Evolutionary conservation across 1,139 yeast genomes (phyloP).

Genomic region (Suhomyces taliae): DNA sequence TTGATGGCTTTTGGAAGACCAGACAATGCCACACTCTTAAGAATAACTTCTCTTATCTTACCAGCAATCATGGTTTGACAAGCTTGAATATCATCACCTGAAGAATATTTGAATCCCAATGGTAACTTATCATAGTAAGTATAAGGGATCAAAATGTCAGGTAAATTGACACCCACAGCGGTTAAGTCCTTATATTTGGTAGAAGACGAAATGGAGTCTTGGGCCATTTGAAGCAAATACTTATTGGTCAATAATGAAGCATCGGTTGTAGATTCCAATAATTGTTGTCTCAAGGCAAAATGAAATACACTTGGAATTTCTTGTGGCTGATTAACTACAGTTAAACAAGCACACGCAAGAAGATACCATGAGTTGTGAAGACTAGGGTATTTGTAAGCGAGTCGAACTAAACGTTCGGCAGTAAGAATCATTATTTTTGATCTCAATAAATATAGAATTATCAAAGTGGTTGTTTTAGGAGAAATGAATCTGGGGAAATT

Average conservation of each 20-base stretch:
- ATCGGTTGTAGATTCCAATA: slow-evolving; percentile 32
- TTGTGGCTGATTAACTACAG: slow-evolving; percentile 78
- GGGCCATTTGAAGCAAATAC: slow-evolving; percentile 34
- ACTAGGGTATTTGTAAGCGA: slow-evolving; percentile 54
- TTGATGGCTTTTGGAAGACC: slow-evolving; percentile 88
- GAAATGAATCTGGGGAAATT: slow-evolving; percentile 3
- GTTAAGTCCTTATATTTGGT: slow-evolving; percentile 39
- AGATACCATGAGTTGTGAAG: slow-evolving; percentile 64
- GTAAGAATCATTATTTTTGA: slow-evolving; percentile 36
- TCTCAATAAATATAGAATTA: too few relatives aligned
- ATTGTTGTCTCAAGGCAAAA: slow-evolving; percentile 62
- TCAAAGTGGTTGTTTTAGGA: background rate
- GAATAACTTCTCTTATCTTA: slow-evolving; percentile 70
- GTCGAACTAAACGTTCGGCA: slow-evolving; percentile 58
- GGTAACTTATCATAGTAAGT: slow-evolving; percentile 42
- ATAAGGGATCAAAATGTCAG: slow-evolving; percentile 46
- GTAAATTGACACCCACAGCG: slow-evolving; percentile 46
- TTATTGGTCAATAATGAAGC: slow-evolving; percentile 31
- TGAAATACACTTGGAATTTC: slow-evolving; percentile 77
- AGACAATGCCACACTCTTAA: slow-evolving; percentile 74
- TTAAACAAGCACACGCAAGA: slow-evolving; percentile 78
- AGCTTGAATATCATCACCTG: slow-evolving; percentile 36
- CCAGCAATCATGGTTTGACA: slow-evolving; percentile 47
- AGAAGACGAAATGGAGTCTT: slow-evolving; percentile 42
- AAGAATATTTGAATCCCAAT: slow-evolving; percentile 34